Percentiles rank a stretch among this genome's conserved stretches.
These are phyloP conservation scores for Fusarium sp. DNA, from an alignment of 2,329 filamentous ascomycete species.

Conservation along the genomic window DNA sequence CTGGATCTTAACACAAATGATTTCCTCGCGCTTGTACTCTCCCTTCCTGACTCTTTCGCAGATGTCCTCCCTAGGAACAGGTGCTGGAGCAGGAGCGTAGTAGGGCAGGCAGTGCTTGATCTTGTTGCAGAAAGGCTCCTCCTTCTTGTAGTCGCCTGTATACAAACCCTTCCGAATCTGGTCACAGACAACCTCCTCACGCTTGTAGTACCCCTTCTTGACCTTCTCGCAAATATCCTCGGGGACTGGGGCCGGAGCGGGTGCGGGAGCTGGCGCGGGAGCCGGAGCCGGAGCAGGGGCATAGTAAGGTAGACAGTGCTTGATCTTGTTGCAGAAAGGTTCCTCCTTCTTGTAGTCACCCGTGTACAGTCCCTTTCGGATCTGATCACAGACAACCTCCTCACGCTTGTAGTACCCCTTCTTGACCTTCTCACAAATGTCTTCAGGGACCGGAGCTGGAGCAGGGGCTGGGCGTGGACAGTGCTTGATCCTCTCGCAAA, in stretches of 20 bases:
- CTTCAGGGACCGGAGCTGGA: conserved; percentile 6
- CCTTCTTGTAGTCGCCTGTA: neutral
- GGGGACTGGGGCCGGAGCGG: neutral
- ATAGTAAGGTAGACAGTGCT: neutral
- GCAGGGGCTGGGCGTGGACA: conserved; percentile 10
- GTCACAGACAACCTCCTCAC: neutral
- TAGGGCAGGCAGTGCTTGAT: neutral
- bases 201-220: neutral
- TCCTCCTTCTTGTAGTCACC: neutral
- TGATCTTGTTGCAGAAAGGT: neutral
- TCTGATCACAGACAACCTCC: neutral
- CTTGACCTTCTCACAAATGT: neutral
- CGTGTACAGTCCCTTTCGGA: neutral
- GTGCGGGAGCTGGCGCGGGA: conserved; percentile 8
- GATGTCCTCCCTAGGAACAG: neutral
- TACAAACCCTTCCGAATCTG: neutral
- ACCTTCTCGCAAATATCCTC: neutral
- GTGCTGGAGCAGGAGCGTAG: neutral
- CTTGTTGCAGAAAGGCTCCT: neutral
- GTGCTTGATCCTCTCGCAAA: conserved; percentile 18
- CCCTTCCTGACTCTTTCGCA: neutral
- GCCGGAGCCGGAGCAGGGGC: conserved; percentile 6
- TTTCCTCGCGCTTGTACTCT: neutral
- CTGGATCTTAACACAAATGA: neutral
- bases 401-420: neutral